Evolutionary conservation across 2,329 filamentous ascomycete genomes (phyloP), one percentile per base, ranked within the genome.

Genomic region (Aspergillus sojae): DNA sequence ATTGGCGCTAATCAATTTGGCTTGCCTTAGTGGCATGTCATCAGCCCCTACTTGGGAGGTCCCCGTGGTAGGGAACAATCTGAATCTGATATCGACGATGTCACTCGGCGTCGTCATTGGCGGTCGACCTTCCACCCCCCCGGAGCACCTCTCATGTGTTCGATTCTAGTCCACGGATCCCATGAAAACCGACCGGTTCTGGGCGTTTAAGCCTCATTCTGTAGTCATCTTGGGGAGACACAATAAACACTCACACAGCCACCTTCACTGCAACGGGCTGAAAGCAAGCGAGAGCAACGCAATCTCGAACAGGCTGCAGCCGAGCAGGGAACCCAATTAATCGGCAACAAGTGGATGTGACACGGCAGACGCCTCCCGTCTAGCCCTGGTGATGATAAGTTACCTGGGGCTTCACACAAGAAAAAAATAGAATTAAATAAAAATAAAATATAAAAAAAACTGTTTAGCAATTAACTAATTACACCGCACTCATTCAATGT

Each of bases 1-100:
- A 55, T 58, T 58, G 45, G 48, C 64, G 63, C 65, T 67, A 67
- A 66, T 62, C 53, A 43, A 62, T 65, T 68, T 67, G 67, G 65
- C 68, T 66, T 65, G 61, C 63, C 62, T 64, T 67, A 69, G 68
- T 62, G 65, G 59, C 68, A 68, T 68, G 68, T 67, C 67, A 65
- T 60, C 61, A 65, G 62, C 62, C 62, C 65, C 67, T 64, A 64
- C 58, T 64, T 66, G 53, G 32, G 34, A 41, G 39, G 57, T 57
- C 50, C 64, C 53, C 60, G 61, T 64, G 54, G 45, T 55, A 58
- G 56, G 45, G 50, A 50, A 54, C 62, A 57, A 36, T 50, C 60
- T 60, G 64, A 50, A 61, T 62, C 60, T 62, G 56, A 63, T 63
- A 61, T 57, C 48, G 41, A 45, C 53, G 45, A 30, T 52, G 57